Evolutionary conservation across 2,329 filamentous ascomycete genomes (phyloP).

Genomic region (Exophiala calicioides): DNA sequence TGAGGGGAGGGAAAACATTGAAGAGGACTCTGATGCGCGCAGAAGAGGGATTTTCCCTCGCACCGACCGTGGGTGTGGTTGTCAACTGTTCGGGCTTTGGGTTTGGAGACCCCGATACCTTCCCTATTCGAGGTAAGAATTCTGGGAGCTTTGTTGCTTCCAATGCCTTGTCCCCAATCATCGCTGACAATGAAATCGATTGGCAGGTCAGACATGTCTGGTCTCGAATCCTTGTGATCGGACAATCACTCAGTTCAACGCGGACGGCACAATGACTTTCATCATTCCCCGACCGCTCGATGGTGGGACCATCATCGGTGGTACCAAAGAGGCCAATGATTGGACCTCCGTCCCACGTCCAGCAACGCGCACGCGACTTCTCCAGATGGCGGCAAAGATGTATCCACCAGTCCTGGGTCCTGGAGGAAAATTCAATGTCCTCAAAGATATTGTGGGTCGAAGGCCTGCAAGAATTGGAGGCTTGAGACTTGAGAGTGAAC

Average conservation of each 20-base stretch:
- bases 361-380: not conserved
- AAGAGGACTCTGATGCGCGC: not conserved
- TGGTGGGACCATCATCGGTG: not conserved
- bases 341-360: not conserved
- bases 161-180: not conserved
- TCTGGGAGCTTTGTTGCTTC: not conserved
- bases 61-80: not conserved
- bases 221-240: not conserved
- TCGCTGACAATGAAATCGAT: not conserved
- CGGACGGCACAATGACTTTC: not conserved
- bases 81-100: not conserved
- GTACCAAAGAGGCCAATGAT: not conserved
- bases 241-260: not conserved
- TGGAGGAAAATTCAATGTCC: not conserved
- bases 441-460: too few species aligned
- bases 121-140: not conserved
- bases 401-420: not conserved
- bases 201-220: not conserved
- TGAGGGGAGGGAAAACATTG: not conserved
- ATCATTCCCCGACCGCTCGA: not conserved
- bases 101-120: not conserved
- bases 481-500: not conserved
- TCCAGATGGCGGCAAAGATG: not conserved
- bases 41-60: not conserved
- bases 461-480: too few species aligned